Conservation (phyloP, 306 rosid species). For the Trifolium dubium region DNA sequence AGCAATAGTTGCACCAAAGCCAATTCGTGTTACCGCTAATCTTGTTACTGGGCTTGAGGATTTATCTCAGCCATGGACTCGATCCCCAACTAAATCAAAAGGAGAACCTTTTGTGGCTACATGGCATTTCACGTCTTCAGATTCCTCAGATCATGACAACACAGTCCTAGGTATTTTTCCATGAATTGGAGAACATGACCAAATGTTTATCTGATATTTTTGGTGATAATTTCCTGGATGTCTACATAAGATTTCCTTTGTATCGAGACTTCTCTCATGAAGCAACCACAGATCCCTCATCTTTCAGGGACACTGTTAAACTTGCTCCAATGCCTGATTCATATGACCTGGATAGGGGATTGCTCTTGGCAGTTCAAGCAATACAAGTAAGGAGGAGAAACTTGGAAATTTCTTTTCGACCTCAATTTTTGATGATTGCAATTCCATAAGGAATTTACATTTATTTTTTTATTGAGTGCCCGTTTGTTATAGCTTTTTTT, state of each 20-base stretch:
- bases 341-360: constrained; percentile 94
- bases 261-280: constrained; percentile 79
- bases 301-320: constrained; percentile 85
- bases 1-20: constrained; percentile 77
- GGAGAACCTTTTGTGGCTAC: constrained; percentile 86
- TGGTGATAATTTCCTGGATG: constrained; percentile 33
- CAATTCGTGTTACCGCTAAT: constrained; percentile 81
- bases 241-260: constrained; percentile 38
- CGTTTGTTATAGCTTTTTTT: too few relatives aligned
- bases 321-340: constrained; percentile 99
- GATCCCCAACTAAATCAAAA: constrained; percentile 90
- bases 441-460: constrained; percentile 25
- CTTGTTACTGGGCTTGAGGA: constrained; percentile 81
- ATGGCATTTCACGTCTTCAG: constrained; percentile 79
- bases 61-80: constrained; percentile 97
- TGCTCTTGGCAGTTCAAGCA: constrained; percentile 98
- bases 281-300: constrained; percentile 99
- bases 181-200: constrained; percentile 44
- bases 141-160: constrained; percentile 57
- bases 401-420: constrained; percentile 39
- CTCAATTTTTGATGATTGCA: constrained; percentile 43
- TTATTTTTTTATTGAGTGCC: too few relatives aligned
- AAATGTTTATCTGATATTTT: constrained; percentile 23
- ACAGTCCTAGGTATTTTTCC: constrained; percentile 74
- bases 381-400: constrained; percentile 75